phyloP scores from a whole-genome alignment of 2,329 filamentous ascomycete genomes.

The Sphaerulina musiva region DNA sequence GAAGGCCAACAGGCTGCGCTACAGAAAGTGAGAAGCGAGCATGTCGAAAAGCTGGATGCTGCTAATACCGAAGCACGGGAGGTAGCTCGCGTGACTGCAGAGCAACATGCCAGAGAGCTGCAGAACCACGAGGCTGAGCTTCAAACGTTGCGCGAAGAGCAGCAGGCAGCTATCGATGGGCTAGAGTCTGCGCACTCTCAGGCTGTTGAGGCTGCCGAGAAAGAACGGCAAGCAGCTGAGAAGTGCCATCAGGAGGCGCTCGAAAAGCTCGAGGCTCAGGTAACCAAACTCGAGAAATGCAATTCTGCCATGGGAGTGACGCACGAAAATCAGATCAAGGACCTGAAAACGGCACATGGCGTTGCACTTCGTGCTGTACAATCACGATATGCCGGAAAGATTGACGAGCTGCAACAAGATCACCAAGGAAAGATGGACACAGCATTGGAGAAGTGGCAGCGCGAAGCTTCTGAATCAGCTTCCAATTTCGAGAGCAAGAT shows the following conservation, averaged over 20 bases:
- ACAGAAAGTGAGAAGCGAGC: conserved; percentile 4
- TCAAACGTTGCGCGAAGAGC: not conserved
- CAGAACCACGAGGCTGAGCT: conserved; percentile 8
- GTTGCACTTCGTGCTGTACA: not conserved
- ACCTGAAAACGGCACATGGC: not conserved
- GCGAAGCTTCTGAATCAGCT: not conserved
- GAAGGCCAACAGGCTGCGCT: conserved; percentile 7
- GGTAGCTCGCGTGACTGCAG: not conserved
- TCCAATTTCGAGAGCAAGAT: not conserved
- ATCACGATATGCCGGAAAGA: not conserved
- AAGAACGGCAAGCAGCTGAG: not conserved
- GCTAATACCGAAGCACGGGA: conserved; percentile 1
- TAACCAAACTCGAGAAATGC: not conserved
- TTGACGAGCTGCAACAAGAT: not conserved
- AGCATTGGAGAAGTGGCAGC: not conserved
- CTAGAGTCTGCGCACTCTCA: not conserved
- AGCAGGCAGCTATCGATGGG: not conserved
- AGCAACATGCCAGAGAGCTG: not conserved
- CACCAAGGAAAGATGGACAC: conserved; percentile 1
- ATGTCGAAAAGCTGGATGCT: conserved; percentile 6
- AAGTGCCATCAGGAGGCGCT: not conserved
- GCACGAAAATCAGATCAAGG: not conserved
- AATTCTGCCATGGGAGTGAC: not conserved
- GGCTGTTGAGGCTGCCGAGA: not conserved
- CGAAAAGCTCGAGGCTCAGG: not conserved